Conservation (phyloP, 2,329 filamentous ascomycete species). For the Colletotrichum somersetense region DNA sequence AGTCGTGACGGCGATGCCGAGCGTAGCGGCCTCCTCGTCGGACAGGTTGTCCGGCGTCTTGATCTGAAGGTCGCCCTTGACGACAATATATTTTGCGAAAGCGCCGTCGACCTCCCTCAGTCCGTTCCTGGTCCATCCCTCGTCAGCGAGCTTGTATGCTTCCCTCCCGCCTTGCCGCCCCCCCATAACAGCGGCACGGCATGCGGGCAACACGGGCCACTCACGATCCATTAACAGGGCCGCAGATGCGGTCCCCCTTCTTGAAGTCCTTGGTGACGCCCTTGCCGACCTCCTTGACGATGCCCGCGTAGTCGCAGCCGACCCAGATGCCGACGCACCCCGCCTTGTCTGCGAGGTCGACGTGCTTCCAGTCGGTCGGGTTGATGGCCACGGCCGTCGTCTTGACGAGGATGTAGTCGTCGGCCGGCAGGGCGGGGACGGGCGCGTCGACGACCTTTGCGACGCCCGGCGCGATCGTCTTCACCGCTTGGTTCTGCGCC, state of each 20-base stretch:
- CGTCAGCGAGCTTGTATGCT: slow-evolving; percentile 8
- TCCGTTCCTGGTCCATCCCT: slow-evolving; percentile 39
- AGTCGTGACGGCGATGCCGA: slow-evolving; percentile 60
- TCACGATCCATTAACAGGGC: slow-evolving; percentile 54
- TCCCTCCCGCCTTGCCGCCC: neutral
- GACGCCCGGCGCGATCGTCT: slow-evolving; percentile 41
- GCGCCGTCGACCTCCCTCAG: slow-evolving; percentile 53
- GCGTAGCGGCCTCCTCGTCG: slow-evolving; percentile 61
- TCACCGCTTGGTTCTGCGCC: slow-evolving; percentile 41
- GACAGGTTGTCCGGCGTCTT: slow-evolving; percentile 59
- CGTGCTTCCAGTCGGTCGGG: slow-evolving; percentile 53
- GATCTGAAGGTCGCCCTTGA: slow-evolving; percentile 56
- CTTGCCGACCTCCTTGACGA: slow-evolving; percentile 60
- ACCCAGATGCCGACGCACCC: slow-evolving; percentile 45
- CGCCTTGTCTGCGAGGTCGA: slow-evolving; percentile 44
- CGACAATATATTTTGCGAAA: slow-evolving; percentile 56
- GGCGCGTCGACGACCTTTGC: slow-evolving; percentile 49
- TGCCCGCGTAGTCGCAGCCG: slow-evolving; percentile 62
- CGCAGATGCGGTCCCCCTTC: slow-evolving; percentile 61
- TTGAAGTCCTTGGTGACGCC: slow-evolving; percentile 58
- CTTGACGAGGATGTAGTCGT: slow-evolving; percentile 52
- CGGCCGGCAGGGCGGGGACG: slow-evolving; percentile 43
- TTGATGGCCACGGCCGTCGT: slow-evolving; percentile 54
- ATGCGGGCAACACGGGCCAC: slow-evolving; percentile 2
- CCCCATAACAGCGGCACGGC: no score